phyloP scores from a whole-genome alignment of 306 rosid species.

The Aeschynomene evenia region DNA sequence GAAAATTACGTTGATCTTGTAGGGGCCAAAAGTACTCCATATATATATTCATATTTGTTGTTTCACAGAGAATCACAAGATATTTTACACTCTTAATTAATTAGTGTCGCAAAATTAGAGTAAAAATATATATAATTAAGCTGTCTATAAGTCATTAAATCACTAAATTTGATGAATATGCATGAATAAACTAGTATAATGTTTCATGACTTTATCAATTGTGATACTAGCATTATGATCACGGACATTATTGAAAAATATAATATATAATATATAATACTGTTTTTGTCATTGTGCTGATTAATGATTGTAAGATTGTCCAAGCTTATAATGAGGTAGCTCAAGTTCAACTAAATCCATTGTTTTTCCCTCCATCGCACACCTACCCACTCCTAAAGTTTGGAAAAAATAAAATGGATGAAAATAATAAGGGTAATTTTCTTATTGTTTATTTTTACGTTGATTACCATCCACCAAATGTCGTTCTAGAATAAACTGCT shows the following conservation, averaged over 20 bases:
- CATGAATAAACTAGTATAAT: background rate
- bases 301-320: background rate
- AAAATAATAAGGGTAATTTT: no score
- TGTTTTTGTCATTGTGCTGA: background rate
- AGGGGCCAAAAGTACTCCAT: constrained; percentile 6
- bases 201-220: background rate
- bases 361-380: background rate
- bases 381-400: background rate
- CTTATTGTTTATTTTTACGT: no score
- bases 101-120: background rate
- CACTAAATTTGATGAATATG: background rate
- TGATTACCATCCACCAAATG: no score
- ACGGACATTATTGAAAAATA: background rate
- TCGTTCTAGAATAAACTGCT: no score
- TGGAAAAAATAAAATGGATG: no score
- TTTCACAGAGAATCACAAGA: background rate
- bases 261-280: no score
- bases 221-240: background rate
- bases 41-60: no score
- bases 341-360: background rate
- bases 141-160: background rate
- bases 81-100: background rate
- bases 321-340: background rate
- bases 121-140: constrained; percentile 7
- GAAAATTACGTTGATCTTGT: constrained; percentile 5